Conservation (phyloP, 257 asterid genomes). For the Solanum sejunctum region DNA sequence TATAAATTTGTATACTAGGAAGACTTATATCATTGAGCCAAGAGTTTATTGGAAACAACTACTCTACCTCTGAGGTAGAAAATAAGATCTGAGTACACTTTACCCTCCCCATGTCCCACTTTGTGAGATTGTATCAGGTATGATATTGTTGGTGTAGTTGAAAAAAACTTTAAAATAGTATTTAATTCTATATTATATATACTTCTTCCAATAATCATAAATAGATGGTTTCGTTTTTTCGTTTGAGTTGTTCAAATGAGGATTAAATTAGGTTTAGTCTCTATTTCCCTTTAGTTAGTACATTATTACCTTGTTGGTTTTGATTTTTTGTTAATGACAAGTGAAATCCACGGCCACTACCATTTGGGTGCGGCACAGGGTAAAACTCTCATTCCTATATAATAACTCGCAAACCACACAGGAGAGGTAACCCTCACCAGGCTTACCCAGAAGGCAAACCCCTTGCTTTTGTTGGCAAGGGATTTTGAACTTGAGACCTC, state of each 20-base stretch:
- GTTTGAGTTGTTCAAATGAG: background rate
- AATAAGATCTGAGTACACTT: background rate
- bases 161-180: background rate
- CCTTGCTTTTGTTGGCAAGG: no score
- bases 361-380: no score
- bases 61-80: background rate
- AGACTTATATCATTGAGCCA: background rate
- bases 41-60: background rate
- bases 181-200: background rate
- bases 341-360: no score
- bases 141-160: background rate
- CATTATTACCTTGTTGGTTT: background rate
- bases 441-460: no score
- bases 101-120: background rate
- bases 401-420: no score
- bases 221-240: no score
- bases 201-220: no score
- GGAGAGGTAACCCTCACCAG: no score
- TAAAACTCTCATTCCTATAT: no score
- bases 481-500: no score
- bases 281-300: background rate
- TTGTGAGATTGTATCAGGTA: background rate
- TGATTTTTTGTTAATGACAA: background rate
- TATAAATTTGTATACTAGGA: background rate
- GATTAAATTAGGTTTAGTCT: background rate